A percentile compares a stretch with the other conserved stretches of the same genome.
These are phyloP conservation scores for Punica granatum DNA, from an alignment of 345 rosid species.

Conservation along the genomic window DNA sequence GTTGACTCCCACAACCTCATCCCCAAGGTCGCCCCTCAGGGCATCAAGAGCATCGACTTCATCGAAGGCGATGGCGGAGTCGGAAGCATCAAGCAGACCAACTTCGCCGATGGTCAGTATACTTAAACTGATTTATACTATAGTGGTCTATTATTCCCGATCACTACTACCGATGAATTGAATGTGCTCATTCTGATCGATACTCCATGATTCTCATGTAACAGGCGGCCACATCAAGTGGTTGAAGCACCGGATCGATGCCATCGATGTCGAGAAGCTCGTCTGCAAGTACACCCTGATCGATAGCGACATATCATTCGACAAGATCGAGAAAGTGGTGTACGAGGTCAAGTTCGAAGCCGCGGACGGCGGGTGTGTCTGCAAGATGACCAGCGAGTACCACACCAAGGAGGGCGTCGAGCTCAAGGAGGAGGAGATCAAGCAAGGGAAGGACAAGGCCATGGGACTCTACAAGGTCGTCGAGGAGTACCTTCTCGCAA, in stretches of 20 bases:
- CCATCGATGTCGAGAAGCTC: slow-evolving; percentile 7
- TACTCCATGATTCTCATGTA: too few species aligned
- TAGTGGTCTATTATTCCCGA: not conserved
- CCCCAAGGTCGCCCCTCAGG: slow-evolving; percentile 23
- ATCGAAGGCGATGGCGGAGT: slow-evolving; percentile 33
- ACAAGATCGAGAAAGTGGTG: slow-evolving; percentile 10
- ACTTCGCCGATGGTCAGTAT: slow-evolving; percentile 19
- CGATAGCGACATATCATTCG: slow-evolving; percentile 10
- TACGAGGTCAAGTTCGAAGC: slow-evolving; percentile 17
- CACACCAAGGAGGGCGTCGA: slow-evolving; percentile 10
- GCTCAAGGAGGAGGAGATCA: slow-evolving; percentile 22
- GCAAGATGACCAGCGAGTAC: slow-evolving; percentile 23
- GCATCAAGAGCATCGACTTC: slow-evolving; percentile 12
- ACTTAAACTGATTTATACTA: not conserved
- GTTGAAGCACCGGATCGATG: slow-evolving; percentile 9
- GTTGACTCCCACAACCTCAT: slow-evolving; percentile 16
- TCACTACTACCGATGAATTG: too few species aligned
- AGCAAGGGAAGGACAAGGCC: slow-evolving; percentile 17
- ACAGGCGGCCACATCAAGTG: slow-evolving; percentile 12
- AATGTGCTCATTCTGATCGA: too few species aligned
- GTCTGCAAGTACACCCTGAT: slow-evolving; percentile 12
- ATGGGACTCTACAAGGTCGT: slow-evolving; percentile 20
- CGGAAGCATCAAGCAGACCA: slow-evolving; percentile 23
- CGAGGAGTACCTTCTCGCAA: slow-evolving; percentile 31
- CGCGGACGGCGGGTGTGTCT: slow-evolving; percentile 23